Evolutionary conservation across 345 rosid species (phyloP).

Genomic region (Rhodomyrtus tomentosa): DNA sequence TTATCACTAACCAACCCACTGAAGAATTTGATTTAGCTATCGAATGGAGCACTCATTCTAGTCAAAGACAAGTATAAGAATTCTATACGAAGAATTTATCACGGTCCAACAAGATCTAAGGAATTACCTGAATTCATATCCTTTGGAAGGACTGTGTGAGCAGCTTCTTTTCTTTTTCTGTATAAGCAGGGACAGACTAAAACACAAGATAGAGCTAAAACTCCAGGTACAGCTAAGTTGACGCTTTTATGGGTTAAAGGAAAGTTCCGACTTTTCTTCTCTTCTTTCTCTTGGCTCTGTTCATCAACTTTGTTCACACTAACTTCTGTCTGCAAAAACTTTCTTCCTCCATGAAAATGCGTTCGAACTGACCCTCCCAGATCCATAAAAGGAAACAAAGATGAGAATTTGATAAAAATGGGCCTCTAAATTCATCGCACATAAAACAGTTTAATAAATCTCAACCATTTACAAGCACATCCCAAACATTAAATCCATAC

Average conservation of each 20-base stretch:
- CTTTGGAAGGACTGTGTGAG: conserved; percentile 41
- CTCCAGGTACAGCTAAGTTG: conserved; percentile 43
- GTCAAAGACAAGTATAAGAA: background rate
- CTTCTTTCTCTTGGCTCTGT: background rate
- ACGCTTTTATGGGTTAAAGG: conserved; percentile 11
- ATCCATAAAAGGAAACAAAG: conserved; percentile 2
- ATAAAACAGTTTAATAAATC: background rate
- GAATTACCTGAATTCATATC: conserved; percentile 58
- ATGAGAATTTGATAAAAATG: background rate
- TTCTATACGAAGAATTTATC: background rate
- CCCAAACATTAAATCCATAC: conserved; percentile 18
- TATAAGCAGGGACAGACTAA: conserved; percentile 51
- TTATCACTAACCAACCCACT: background rate
- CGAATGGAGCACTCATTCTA: background rate
- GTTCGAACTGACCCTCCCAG: conserved; percentile 13
- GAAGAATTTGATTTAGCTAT: background rate
- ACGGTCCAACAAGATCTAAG: background rate
- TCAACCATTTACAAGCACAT: background rate
- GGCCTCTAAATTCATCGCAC: background rate
- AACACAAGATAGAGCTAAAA: conserved; percentile 39
- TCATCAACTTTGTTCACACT: conserved; percentile 3
- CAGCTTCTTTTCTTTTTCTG: conserved; percentile 45
- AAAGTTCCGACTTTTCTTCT: background rate
- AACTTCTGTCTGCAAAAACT: conserved; percentile 31
- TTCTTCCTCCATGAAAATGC: conserved; percentile 28